These are phyloP conservation scores for Schizochytrium sp. DNA, from an alignment of 108 stramenopile genomes.

Conservation along the genomic window DNA sequence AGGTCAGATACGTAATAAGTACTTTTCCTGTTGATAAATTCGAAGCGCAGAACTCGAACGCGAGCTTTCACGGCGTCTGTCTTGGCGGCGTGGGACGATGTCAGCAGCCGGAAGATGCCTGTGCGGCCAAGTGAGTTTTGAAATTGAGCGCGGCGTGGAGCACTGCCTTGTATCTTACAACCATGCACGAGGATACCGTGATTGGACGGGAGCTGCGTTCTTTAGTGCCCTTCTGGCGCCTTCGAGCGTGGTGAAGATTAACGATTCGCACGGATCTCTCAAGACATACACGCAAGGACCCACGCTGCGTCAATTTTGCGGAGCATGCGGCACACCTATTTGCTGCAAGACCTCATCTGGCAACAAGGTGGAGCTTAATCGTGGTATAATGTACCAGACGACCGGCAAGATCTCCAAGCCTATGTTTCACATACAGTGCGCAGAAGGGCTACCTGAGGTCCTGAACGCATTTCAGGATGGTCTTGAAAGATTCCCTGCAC, in stretches of 20 bases:
- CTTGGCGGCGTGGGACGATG: too few relatives aligned
- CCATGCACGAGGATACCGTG: constrained; percentile 36
- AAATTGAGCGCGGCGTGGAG: constrained; percentile 44
- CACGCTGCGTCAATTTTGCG: constrained; percentile 12
- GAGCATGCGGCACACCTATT: constrained; percentile 55
- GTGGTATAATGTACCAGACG: neutral
- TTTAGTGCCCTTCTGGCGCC: neutral
- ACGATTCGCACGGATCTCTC: neutral
- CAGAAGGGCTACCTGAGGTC: neutral
- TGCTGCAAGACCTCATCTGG: constrained; percentile 27
- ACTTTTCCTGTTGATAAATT: too few relatives aligned
- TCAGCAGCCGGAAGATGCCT: constrained; percentile 13
- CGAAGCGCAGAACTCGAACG: too few relatives aligned
- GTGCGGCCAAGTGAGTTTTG: constrained; percentile 34
- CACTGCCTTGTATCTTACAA: constrained; percentile 42
- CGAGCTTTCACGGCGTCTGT: too few relatives aligned
- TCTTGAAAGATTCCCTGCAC: neutral
- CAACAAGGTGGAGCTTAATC: constrained; percentile 26
- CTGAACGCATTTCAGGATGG: constrained; percentile 14
- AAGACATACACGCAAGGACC: neutral
- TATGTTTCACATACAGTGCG: constrained; percentile 46
- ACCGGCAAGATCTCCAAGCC: constrained; percentile 14
- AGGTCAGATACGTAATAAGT: too few relatives aligned
- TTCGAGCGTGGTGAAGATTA: neutral
- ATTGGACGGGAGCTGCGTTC: constrained; percentile 55